Evolutionary conservation across 2,329 filamentous ascomycete genomes (phyloP).

Genomic region (Gnomoniopsis sp.): DNA sequence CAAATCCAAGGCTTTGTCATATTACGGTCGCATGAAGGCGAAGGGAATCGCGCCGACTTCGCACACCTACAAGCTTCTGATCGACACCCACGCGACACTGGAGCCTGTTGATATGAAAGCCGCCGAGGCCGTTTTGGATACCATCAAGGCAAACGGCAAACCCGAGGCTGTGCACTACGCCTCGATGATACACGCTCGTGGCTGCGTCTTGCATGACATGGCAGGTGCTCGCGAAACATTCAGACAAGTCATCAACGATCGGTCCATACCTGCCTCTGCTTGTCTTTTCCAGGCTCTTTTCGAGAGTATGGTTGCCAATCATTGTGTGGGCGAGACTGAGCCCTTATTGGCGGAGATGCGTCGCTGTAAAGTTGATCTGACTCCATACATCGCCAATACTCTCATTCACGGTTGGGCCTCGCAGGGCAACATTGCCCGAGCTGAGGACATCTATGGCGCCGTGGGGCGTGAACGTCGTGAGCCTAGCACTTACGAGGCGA

Average conservation of each 20-base stretch:
- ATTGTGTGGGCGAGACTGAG: conserved; percentile 74
- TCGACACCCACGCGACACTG: conserved; percentile 91
- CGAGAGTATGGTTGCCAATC: conserved; percentile 94
- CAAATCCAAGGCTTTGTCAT: conserved; percentile 85
- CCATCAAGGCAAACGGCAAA: conserved; percentile 68
- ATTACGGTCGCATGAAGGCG: conserved; percentile 91
- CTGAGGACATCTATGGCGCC: conserved; percentile 73
- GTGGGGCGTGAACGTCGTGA: conserved; percentile 78
- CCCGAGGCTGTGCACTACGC: conserved; percentile 95
- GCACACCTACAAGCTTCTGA: conserved; percentile 95
- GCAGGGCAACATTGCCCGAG: conserved; percentile 75
- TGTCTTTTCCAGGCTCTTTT: conserved; percentile 96
- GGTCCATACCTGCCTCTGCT: conserved; percentile 67
- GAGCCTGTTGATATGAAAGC: conserved; percentile 87
- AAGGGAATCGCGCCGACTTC: conserved; percentile 86
- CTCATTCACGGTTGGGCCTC: conserved; percentile 95
- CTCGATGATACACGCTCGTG: conserved; percentile 91
- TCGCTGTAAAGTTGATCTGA: conserved; percentile 72
- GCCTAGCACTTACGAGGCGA: conserved; percentile 97
- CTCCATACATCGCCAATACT: conserved; percentile 97
- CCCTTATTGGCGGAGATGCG: conserved; percentile 74
- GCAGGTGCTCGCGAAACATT: conserved; percentile 78
- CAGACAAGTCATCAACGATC: conserved; percentile 70
- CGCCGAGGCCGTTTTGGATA: conserved; percentile 77
- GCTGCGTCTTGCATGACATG: conserved; percentile 91